A percentile compares a stretch with the other conserved stretches of the same genome.
These are phyloP conservation scores for Sequoiadendron giganteum DNA, from an alignment of 75 land plant genomes.

Conservation along the genomic window DNA sequence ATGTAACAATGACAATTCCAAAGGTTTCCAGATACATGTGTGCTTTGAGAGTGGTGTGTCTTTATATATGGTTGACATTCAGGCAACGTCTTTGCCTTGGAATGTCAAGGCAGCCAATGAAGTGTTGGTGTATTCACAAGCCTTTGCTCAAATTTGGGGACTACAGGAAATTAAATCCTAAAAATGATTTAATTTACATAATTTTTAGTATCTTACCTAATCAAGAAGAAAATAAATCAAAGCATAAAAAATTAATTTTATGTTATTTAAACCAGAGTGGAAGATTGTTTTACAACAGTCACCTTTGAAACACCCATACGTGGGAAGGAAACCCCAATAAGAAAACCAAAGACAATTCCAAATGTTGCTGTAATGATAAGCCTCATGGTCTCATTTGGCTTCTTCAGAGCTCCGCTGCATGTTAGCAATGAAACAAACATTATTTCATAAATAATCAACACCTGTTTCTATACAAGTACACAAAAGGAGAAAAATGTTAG, in stretches of 20 bases:
- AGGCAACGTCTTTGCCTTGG: neutral
- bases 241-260: neutral
- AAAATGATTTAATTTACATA: neutral
- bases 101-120: neutral
- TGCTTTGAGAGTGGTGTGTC: neutral
- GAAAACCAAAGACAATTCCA: constrained; percentile 59
- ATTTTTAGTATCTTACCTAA: neutral
- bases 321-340: constrained; percentile 55
- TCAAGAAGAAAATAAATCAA: neutral
- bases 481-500: neutral
- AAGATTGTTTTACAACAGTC: neutral
- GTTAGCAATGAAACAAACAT: neutral
- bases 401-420: constrained; percentile 21
- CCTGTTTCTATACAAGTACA: neutral
- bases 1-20: neutral
- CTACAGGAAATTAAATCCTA: neutral
- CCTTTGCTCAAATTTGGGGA: neutral
- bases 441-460: neutral
- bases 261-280: neutral
- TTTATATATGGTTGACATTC: neutral
- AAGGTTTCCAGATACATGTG: neutral
- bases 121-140: neutral
- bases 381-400: constrained; percentile 63
- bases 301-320: constrained; percentile 47
- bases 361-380: constrained; percentile 42